A percentile compares a stretch with the other conserved stretches of the same genome.
Conservation (phyloP, 768 basidiomycete genomes). For the Daedaleopsis nitida region DNA sequence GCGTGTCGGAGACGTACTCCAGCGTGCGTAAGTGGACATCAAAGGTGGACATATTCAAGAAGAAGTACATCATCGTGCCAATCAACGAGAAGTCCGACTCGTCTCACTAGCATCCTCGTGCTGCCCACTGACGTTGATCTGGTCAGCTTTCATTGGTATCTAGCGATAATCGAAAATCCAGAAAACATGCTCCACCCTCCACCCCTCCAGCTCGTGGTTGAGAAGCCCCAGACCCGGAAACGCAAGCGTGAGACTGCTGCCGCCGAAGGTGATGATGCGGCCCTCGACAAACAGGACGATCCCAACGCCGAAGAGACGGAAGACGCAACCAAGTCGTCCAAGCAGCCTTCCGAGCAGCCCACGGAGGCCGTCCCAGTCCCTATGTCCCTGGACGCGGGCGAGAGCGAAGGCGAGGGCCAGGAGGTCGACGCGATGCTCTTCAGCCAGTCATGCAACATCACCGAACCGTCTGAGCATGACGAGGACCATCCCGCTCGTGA, state of each 20-base stretch:
- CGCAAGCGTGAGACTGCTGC: conserved; percentile 26
- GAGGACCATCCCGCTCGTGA: not conserved
- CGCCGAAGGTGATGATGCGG: not conserved
- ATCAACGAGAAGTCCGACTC: conserved; percentile 89
- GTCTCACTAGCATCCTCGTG: not conserved
- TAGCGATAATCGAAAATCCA: conserved; percentile 90
- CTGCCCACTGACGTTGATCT: not conserved
- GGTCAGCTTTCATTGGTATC: conserved; percentile 91
- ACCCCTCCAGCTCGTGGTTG: conserved; percentile 23
- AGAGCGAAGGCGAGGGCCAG: conserved; percentile 21
- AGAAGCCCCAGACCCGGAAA: conserved; percentile 27
- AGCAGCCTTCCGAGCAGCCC: not conserved
- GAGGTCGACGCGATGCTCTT: conserved; percentile 22
- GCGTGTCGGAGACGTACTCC: conserved; percentile 65
- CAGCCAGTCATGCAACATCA: conserved; percentile 14
- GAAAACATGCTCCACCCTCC: conserved; percentile 55
- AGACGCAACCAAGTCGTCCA: not conserved
- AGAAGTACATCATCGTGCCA: conserved; percentile 92
- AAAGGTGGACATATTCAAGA: conserved; percentile 83
- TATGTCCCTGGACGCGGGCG: conserved; percentile 5
- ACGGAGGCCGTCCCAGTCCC: conserved; percentile 8
- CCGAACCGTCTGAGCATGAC: not conserved
- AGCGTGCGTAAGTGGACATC: conserved; percentile 94
- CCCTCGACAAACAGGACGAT: not conserved
- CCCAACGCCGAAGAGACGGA: not conserved